Evolutionary conservation across 176 grass and related monocot species (phyloP).

Genomic region (Cenchrus fungigraminus): DNA sequence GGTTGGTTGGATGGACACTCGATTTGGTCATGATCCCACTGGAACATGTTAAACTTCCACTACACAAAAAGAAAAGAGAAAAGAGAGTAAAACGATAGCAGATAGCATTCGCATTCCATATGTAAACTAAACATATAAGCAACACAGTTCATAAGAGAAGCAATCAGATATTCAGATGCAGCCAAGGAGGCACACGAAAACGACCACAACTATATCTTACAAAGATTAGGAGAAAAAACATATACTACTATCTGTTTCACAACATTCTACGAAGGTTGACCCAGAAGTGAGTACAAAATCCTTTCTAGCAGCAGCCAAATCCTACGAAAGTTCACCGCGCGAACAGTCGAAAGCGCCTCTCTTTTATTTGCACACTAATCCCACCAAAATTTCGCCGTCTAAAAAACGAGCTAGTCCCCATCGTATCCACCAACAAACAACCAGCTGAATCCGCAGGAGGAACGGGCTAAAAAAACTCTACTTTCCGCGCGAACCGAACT

Average conservation of each 20-base stretch:
- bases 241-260: not conserved
- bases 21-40: constrained; percentile 30
- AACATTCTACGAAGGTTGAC: not conserved
- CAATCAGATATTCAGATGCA: not conserved
- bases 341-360: not conserved
- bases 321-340: not conserved
- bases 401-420: not conserved
- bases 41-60: not conserved
- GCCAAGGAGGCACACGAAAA: not conserved
- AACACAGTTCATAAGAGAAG: not conserved
- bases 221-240: not conserved
- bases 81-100: not conserved
- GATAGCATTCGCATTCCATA: not conserved
- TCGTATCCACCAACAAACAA: not conserved
- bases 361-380: not conserved
- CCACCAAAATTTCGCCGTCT: not conserved
- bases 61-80: not conserved
- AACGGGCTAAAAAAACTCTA: not conserved
- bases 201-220: not conserved
- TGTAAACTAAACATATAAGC: not conserved
- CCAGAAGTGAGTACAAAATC: not conserved
- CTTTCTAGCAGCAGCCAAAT: not conserved
- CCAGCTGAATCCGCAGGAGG: not conserved
- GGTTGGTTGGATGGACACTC: not conserved
- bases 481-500: not conserved